These are phyloP conservation scores for Lablab purpureus DNA, from an alignment of 306 rosid species.

Conservation along the genomic window DNA sequence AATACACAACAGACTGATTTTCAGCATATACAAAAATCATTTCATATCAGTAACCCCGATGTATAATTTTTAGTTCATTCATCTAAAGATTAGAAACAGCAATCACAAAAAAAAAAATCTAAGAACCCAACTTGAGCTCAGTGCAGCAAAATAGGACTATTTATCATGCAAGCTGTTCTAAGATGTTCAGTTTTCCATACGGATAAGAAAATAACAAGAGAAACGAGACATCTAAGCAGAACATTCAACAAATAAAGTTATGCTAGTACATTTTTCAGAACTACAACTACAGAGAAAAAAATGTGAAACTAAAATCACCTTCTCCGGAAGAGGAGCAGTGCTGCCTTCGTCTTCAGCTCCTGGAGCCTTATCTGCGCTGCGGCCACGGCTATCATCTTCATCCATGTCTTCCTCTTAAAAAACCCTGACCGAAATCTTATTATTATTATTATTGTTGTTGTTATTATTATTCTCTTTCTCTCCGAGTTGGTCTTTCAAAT, in stretches of 20 bases:
- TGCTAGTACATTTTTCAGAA: background rate
- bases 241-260: background rate
- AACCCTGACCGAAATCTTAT: conserved; percentile 33
- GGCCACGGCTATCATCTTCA: conserved; percentile 79
- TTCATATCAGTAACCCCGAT: background rate
- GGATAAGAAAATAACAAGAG: background rate
- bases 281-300: background rate
- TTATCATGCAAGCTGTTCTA: background rate
- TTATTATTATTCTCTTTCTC: conserved; percentile 23
- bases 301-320: background rate
- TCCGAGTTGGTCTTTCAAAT: conserved; percentile 34
- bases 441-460: background rate
- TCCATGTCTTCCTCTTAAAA: conserved; percentile 67
- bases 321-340: background rate
- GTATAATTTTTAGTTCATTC: background rate
- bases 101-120: too few relatives aligned
- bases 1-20: background rate
- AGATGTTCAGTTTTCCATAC: too few relatives aligned
- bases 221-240: background rate
- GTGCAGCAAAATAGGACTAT: background rate
- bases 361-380: conserved; percentile 72
- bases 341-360: conserved; percentile 77
- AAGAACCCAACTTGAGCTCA: background rate
- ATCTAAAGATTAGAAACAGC: background rate
- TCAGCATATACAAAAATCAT: background rate